phyloP scores from a whole-genome alignment of 305 asterid genomes.

The Fraxinus albicans region DNA sequence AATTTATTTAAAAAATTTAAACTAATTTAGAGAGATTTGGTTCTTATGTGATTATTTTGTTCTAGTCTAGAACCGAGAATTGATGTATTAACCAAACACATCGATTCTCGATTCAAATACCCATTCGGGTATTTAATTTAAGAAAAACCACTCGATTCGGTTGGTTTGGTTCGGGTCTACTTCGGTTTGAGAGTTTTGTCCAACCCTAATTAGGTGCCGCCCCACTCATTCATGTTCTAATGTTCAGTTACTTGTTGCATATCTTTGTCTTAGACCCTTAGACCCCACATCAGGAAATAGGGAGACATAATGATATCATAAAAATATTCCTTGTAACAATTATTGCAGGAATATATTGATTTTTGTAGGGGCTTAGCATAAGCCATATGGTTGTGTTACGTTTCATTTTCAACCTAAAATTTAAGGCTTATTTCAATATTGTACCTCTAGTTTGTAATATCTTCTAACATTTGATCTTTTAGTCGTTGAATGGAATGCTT shows the following conservation, averaged over 20 bases:
- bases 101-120: too few species aligned
- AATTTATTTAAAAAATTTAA: too few species aligned
- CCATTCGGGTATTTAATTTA: too few species aligned
- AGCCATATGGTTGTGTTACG: not conserved
- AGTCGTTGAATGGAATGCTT: slow-evolving; percentile 22
- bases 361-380: not conserved
- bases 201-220: not conserved
- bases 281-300: slow-evolving; percentile 16
- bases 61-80: too few species aligned
- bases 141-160: too few species aligned
- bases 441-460: not conserved
- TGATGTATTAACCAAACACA: too few species aligned
- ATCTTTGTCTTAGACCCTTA: slow-evolving; percentile 7
- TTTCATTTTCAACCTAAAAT: slow-evolving; percentile 1
- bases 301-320: slow-evolving; percentile 15
- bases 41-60: too few species aligned
- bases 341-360: not conserved
- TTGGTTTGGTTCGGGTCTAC: too few species aligned
- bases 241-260: slow-evolving; percentile 13
- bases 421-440: slow-evolving; percentile 13
- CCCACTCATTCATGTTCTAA: slow-evolving; percentile 22
- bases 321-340: slow-evolving; percentile 4
- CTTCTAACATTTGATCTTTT: slow-evolving; percentile 16
- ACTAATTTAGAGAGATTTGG: too few species aligned
- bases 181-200: too few species aligned